Base-by-base conservation (phyloP, 805 yeast species). In the Saccharomycopsis fibuligera region DNA sequence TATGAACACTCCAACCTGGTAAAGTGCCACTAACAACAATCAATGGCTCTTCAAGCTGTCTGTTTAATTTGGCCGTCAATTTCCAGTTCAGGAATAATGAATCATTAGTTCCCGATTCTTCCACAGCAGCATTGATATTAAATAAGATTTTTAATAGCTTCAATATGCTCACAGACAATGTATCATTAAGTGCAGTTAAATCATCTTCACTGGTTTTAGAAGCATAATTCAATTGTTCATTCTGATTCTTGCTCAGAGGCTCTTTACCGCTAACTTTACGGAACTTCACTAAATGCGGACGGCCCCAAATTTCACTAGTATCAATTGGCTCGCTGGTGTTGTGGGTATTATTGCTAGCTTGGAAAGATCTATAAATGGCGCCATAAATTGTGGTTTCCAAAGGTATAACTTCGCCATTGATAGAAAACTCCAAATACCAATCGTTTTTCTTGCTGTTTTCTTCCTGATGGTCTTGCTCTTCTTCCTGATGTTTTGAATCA, bases 31-130 rank as follows among this genome's bases (percentile, higher is more conserved):
- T 80, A 0, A 95, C 91, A 24, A 91, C 91, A 16, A 89, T 73
- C 47, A 90, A 67, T 0, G 96, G 93, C 54, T 91, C 97, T 57
- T 90, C 96, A 38, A 91, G 64, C 63, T 90, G 97, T 43, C 95
- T 70, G 49, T 85, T 83, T 47, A 93, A 68, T 62, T 90, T 91
- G 0, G 95, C 95, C 5, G 95, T 82, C 17, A 91, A 62, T 58
- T 89, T 89, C 65, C 87, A 79, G 60, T 86, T 89, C 57, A 81
- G 67, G 58, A 88, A 90, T 10, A 58, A 58, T n/a, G 45, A 33
- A 33, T 38, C 49, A n/a, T 36, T 35, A 16, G 29, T 45, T 6
- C 55, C 23, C 48, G 54, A 19, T 46, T 55, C n/a, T 21, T 44
- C 44, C 9, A 61, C 66, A 8, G 51, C 54, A 12, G 60, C 47